Evolutionary conservation across 768 basidiomycete genomes (phyloP).

Genomic region (Xanthoconium stramineum): DNA sequence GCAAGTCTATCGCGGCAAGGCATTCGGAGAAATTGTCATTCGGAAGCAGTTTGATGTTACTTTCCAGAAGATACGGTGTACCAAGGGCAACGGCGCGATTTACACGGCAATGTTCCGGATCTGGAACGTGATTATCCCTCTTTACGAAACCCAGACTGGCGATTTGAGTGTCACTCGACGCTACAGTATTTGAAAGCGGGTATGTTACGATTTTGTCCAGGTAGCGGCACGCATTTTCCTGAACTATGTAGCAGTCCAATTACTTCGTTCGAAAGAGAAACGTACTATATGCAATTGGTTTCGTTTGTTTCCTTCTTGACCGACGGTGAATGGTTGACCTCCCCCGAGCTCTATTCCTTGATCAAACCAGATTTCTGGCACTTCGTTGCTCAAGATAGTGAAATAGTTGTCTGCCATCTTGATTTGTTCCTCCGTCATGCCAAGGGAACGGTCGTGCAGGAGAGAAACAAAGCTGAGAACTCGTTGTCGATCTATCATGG

Average conservation of each 20-base stretch:
- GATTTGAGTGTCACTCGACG: background rate
- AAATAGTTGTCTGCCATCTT: conserved; percentile 74
- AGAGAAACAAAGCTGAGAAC: conserved; percentile 49
- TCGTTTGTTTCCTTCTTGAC: conserved; percentile 52
- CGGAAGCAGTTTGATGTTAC: conserved; percentile 47
- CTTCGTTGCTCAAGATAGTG: conserved; percentile 50
- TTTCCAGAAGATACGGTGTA: conserved; percentile 49
- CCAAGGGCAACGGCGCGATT: conserved; percentile 41
- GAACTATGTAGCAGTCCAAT: background rate
- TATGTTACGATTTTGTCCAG: conserved; percentile 35
- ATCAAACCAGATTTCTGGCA: conserved; percentile 64
- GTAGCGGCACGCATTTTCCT: conserved; percentile 47
- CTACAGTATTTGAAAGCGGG: background rate
- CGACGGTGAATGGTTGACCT: conserved; percentile 60
- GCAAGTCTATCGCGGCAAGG: conserved; percentile 36
- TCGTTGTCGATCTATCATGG: conserved; percentile 45
- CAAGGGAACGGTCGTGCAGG: conserved; percentile 35
- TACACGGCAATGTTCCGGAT: conserved; percentile 2
- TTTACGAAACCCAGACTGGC: conserved; percentile 9
- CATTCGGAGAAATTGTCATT: conserved; percentile 21
- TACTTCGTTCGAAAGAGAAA: conserved; percentile 7
- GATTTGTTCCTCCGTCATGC: conserved; percentile 46
- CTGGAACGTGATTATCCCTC: background rate
- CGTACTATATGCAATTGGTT: conserved; percentile 60
- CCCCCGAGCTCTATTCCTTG: conserved; percentile 59